Conservation (phyloP, 148 eudicot genomes). For the Hydrangea macrophylla region DNA sequence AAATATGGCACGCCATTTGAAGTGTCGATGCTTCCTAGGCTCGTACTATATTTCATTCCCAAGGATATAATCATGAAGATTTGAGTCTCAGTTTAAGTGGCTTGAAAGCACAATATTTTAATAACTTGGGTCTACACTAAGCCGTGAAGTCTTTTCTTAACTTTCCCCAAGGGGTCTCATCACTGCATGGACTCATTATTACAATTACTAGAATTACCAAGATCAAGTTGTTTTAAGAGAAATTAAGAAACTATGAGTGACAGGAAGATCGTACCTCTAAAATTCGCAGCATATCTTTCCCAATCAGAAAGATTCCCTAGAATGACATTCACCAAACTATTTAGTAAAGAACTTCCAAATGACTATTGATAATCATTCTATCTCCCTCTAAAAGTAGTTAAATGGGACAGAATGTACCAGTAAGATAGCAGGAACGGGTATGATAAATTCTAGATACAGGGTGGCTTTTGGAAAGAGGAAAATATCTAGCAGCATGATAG, state of each 20-base stretch:
- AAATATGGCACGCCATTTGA: no score
- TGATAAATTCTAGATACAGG: slow-evolving; percentile 50
- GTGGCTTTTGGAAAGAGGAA: slow-evolving; percentile 70
- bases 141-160: not conserved
- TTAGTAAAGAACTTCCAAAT: slow-evolving; percentile 17
- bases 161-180: not conserved
- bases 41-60: not conserved
- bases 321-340: slow-evolving; percentile 17
- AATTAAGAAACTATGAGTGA: not conserved
- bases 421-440: slow-evolving; percentile 87
- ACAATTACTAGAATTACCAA: not conserved
- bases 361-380: not conserved
- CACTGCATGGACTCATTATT: not conserved
- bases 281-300: slow-evolving; percentile 63
- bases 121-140: not conserved
- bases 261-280: slow-evolving; percentile 44
- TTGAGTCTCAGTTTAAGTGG: not conserved
- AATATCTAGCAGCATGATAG: slow-evolving; percentile 81
- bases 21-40: no score
- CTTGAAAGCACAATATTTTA: not conserved
- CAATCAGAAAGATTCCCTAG: slow-evolving; percentile 71
- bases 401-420: slow-evolving; percentile 40
- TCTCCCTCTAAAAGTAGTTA: not conserved
- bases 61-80: not conserved
- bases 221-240: not conserved